Base-by-base conservation (phyloP, 1,284 basidiomycete genomes). In the Clitocybe nebularis region DNA sequence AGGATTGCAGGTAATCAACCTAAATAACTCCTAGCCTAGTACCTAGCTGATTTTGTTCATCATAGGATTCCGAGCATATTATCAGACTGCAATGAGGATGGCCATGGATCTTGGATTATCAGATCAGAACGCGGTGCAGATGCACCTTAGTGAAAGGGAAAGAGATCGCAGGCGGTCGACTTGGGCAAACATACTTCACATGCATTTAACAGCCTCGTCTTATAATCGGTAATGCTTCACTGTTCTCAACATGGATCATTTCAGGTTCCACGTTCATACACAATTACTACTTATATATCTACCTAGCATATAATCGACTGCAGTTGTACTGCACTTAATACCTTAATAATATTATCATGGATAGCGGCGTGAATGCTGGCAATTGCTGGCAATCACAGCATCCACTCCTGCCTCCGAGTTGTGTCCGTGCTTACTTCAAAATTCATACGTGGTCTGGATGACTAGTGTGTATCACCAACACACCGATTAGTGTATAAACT, bases 31-130 rank as follows among this genome's bases (percentile, higher is more conserved):
- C 20, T 3, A 5, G 5, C 36, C 19, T 17, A 20, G 22, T 16
- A 17, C 28, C 13, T 21, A 20, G 8, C 9, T n/a, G 17, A 14
- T 55, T 59, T 20, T 50, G 40, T 33, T 49, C 54, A 44, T 48
- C 52, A 25, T 55, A 74, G 72, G 61, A 36, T 69, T 72, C 63
- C 64, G 75, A 65, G 58, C 58, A 28, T 68, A 66, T 51, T 66
- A 60, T 52, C 59, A 81, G 66, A 75, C 79, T 68, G 78, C 81
- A 26, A 74, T 76, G 58, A 72, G 72, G 41, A 81, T 87, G 74
- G 81, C 83, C 23, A 69, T 77, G 54, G 77, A 81, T 40, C 71
- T 88, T 10, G 83, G 84, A n/a, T 64, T 89, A 29, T 76, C 81
- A 32, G 75, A 79, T 49, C 77, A 79, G 51, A 67, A 67, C 41